Conservation (phyloP, 352 stramenopile genomes). For the Stramenopiles sp. region DNA sequence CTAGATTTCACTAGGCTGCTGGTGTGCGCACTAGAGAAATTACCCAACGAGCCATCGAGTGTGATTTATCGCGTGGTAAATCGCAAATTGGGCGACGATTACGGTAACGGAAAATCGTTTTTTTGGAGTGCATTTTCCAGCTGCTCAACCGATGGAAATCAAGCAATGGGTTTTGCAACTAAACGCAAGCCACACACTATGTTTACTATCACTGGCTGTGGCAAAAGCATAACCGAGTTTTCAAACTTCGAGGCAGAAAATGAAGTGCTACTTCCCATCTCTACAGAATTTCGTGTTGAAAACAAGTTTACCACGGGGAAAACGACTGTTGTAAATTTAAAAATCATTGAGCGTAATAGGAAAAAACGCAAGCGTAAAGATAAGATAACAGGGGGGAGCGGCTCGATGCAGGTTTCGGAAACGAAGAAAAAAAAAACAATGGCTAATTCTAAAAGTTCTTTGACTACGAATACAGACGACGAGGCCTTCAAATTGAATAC, state of each 20-base stretch:
- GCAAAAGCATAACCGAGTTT: not conserved
- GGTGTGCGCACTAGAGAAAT: not conserved
- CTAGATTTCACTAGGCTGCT: not conserved
- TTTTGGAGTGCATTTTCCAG: not conserved
- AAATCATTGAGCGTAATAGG: not conserved
- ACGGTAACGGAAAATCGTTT: not conserved
- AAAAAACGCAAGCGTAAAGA: conserved; percentile 1
- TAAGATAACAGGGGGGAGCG: not conserved
- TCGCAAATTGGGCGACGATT: not conserved
- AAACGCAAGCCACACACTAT: not conserved
- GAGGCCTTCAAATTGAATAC: not conserved
- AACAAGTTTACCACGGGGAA: not conserved
- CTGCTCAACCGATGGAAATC: not conserved
- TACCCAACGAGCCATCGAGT: not conserved
- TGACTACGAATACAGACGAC: not conserved
- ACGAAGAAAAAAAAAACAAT: conserved; percentile 3
- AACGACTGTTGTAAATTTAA: conserved; percentile 1
- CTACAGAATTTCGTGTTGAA: not conserved
- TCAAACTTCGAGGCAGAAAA: not conserved
- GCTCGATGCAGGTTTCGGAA: not conserved
- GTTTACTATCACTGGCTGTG: not conserved
- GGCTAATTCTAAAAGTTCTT: not conserved
- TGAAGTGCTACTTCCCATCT: not conserved
- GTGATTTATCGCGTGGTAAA: not conserved
- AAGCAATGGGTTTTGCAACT: not conserved